Evolutionary conservation across 306 rosid species (phyloP).

Genomic region (Dalbergia cultrata): DNA sequence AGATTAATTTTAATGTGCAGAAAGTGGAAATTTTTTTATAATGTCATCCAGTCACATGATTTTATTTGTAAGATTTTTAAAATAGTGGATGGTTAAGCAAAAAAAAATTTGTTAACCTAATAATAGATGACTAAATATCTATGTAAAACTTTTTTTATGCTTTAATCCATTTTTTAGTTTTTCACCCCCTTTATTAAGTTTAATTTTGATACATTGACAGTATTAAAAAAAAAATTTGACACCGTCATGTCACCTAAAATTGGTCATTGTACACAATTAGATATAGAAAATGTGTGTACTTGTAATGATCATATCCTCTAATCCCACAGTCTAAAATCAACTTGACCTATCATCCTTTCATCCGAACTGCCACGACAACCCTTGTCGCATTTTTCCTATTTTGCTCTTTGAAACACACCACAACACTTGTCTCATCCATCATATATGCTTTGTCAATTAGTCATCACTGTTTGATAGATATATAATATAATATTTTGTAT

Average conservation of each 20-base stretch:
- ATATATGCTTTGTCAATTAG: not conserved
- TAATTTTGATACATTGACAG: too few relatives aligned
- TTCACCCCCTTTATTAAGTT: not conserved
- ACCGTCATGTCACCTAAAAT: not conserved
- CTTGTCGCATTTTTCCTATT: not conserved
- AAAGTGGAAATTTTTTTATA: too few relatives aligned
- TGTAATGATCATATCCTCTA: not conserved
- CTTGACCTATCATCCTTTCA: slow-evolving; percentile 31
- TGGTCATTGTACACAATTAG: not conserved
- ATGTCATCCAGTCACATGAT: too few relatives aligned
- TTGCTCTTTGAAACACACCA: too few relatives aligned
- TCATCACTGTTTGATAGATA: slow-evolving; percentile 7
- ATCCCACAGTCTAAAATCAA: slow-evolving; percentile 48
- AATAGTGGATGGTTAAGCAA: too few relatives aligned
- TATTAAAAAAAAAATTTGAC: too few relatives aligned
- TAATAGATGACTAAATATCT: too few relatives aligned
- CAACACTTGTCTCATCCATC: not conserved
- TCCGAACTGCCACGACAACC: slow-evolving; percentile 20
- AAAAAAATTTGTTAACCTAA: too few relatives aligned
- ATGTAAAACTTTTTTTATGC: too few relatives aligned
- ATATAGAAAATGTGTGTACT: not conserved
- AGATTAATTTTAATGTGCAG: too few relatives aligned
- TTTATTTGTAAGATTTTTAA: too few relatives aligned
- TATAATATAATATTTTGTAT: not conserved
- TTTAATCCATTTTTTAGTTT: too few relatives aligned